phyloP scores from a whole-genome alignment of 768 basidiomycete species.

The Lentinula boryana region DNA sequence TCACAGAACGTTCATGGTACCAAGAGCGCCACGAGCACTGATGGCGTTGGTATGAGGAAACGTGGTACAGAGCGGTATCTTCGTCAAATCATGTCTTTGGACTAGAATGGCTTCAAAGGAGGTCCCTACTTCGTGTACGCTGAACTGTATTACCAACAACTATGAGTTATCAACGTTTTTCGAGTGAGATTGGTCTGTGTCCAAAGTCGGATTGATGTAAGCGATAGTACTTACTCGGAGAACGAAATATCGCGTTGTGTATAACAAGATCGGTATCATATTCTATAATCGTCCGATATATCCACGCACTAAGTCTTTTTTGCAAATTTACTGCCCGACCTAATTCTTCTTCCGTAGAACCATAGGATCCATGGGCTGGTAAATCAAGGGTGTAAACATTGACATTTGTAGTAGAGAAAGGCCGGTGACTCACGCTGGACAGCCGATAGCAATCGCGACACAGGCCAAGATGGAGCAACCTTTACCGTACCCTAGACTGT shows the following conservation, averaged over 20 bases:
- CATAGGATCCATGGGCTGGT: slow-evolving; percentile 38
- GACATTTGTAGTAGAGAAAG: neutral
- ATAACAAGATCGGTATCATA: neutral
- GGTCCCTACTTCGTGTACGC: neutral
- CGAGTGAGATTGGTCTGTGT: too few relatives aligned
- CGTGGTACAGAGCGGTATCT: neutral
- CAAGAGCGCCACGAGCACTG: neutral
- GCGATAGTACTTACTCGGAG: too few relatives aligned
- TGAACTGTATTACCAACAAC: too few relatives aligned
- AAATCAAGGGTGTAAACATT: neutral
- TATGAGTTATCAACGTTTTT: too few relatives aligned
- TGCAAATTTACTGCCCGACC: slow-evolving; percentile 20
- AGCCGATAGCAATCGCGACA: slow-evolving; percentile 52
- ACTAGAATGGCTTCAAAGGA: neutral
- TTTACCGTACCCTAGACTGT: slow-evolving; percentile 60
- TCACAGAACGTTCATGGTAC: neutral
- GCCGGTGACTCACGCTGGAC: slow-evolving; percentile 42
- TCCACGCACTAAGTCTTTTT: neutral
- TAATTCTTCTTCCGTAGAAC: slow-evolving; percentile 37
- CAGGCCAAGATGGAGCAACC: slow-evolving; percentile 61
- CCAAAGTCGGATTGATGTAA: too few relatives aligned
- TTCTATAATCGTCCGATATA: neutral
- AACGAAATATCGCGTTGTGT: too few relatives aligned
- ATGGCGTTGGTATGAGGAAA: neutral
- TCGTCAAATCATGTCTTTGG: neutral